A percentile compares a stretch with the other conserved stretches of the same genome.
These are phyloP conservation scores for Rubia peregrina DNA, from an alignment of 305 asterid species.

Conservation along the genomic window DNA sequence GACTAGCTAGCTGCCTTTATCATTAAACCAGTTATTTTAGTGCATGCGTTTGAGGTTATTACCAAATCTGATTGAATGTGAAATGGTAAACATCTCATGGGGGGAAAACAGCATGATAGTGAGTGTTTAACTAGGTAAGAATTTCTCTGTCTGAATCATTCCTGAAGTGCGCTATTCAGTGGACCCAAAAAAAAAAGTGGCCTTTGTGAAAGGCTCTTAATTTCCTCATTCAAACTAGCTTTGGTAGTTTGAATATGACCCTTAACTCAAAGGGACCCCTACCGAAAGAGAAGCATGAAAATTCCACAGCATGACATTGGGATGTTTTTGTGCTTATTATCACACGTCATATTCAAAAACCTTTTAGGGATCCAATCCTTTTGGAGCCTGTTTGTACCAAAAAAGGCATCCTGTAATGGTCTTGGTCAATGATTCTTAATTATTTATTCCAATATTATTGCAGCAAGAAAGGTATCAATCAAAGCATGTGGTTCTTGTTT, in stretches of 20 bases:
- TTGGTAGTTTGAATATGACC: not conserved
- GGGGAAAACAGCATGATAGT: not conserved
- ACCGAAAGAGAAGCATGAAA: constrained; percentile 4
- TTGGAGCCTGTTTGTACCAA: not conserved
- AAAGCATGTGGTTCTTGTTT: constrained; percentile 27
- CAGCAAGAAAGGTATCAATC: constrained; percentile 17
- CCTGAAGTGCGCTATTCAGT: not conserved
- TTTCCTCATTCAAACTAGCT: constrained; percentile 2
- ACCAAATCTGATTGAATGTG: not conserved
- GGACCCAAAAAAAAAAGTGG: not conserved
- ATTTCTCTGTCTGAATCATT: constrained; percentile 6
- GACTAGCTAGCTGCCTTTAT: not conserved
- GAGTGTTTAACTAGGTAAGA: not conserved
- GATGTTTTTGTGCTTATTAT: constrained; percentile 7
- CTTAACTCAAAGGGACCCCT: not conserved
- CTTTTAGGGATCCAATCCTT: constrained; percentile 16
- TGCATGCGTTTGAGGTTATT: not conserved
- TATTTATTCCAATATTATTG: constrained; percentile 1
- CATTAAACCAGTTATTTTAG: not conserved
- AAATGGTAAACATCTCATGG: not conserved
- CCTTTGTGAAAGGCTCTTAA: not conserved
- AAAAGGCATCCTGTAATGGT: not conserved
- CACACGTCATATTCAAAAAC: constrained; percentile 11
- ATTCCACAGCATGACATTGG: constrained; percentile 26
- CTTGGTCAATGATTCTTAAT: constrained; percentile 28